These are phyloP conservation scores for Toxicodendron radicans DNA, from an alignment of 345 rosid species.

Conservation along the genomic window DNA sequence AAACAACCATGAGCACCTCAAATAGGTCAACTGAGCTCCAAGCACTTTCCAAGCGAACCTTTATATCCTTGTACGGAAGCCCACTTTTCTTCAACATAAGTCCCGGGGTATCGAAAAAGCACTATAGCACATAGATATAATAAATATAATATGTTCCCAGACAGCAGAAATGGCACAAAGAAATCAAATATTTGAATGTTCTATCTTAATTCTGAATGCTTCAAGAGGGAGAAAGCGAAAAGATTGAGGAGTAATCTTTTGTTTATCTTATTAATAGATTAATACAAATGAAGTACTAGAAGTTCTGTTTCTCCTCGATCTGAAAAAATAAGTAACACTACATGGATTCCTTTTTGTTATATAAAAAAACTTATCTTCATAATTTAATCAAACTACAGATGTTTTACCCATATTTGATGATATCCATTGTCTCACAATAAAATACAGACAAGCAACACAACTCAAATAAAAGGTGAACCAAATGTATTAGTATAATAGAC, in stretches of 20 bases:
- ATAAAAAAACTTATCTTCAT: neutral
- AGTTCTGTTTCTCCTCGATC: neutral
- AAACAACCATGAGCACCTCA: conserved; percentile 84
- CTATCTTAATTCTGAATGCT: neutral
- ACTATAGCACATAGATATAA: conserved; percentile 36
- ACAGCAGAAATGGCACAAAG: conserved; percentile 7
- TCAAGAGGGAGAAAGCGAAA: neutral
- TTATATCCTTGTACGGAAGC: conserved; percentile 70
- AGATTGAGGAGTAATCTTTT: neutral
- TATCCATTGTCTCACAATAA: neutral
- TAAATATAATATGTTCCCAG: conserved; percentile 8
- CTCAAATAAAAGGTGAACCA: neutral
- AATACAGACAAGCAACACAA: neutral
- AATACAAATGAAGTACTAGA: neutral
- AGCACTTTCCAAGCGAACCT: conserved; percentile 76
- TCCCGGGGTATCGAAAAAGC: conserved; percentile 97
- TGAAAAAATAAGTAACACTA: neutral
- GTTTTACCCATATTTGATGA: neutral
- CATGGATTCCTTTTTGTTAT: neutral
- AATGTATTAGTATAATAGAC: neutral
- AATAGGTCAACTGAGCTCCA: conserved; percentile 78
- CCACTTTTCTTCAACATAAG: conserved; percentile 64
- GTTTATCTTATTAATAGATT: neutral
- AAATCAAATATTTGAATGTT: neutral
- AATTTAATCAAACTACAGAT: neutral